These are phyloP conservation scores for Russula sp. DNA, from an alignment of 768 basidiomycete species.

Conservation along the genomic window DNA sequence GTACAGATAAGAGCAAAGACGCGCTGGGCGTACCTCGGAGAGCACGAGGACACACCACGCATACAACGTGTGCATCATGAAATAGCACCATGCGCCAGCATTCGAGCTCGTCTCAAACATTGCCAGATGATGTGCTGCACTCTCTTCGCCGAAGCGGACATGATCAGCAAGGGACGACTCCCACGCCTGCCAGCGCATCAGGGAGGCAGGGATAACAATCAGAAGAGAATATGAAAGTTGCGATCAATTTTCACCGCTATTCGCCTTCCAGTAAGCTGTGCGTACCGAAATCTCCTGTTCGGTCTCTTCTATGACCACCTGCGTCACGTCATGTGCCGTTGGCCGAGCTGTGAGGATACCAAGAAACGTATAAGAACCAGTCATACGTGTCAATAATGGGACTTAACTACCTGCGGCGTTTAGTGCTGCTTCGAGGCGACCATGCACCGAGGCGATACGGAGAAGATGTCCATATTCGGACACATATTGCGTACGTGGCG, in stretches of 20 bases:
- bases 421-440: conserved; percentile 49
- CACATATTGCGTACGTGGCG: conserved; percentile 50
- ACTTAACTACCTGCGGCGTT: conserved; percentile 41
- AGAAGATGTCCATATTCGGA: conserved; percentile 76
- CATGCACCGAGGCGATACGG: conserved; percentile 58
- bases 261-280: neutral
- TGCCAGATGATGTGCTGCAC: conserved; percentile 55
- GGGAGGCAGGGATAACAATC: neutral
- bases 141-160: conserved; percentile 65
- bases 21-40: conserved; percentile 43
- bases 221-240: neutral
- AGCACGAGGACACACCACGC: conserved; percentile 61
- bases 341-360: neutral
- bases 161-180: conserved; percentile 57
- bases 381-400: conserved; percentile 1
- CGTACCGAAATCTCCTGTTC: conserved; percentile 20
- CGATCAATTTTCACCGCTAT: neutral
- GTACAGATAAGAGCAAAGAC: neutral
- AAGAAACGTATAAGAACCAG: neutral
- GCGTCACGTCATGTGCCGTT: neutral
- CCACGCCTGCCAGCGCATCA: conserved; percentile 47
- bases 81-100: conserved; percentile 76
- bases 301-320: conserved; percentile 9
- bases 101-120: conserved; percentile 79
- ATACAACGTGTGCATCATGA: conserved; percentile 64